phyloP scores from a whole-genome alignment of 2,329 filamentous ascomycete genomes.

The Clathrospora elynae region DNA sequence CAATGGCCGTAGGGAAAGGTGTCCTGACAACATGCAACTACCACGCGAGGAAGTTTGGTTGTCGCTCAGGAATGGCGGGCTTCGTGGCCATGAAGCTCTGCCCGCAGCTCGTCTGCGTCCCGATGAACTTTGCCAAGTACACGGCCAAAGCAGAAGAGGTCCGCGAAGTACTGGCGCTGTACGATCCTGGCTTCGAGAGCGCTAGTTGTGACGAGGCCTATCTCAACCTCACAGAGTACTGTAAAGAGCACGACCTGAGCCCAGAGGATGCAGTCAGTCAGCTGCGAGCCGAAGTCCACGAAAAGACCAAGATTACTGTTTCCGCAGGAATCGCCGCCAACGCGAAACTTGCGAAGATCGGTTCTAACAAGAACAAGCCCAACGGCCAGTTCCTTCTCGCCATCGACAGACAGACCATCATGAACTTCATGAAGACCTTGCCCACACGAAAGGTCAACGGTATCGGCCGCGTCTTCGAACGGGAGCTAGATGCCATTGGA shows the following conservation, averaged over 20 bases:
- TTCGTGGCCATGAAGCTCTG: conserved; percentile 96
- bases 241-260: conserved; percentile 66
- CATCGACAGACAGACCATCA: conserved; percentile 73
- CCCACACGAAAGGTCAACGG: conserved; percentile 92
- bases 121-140: conserved; percentile 90
- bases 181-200: conserved; percentile 89
- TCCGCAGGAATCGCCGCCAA: conserved; percentile 95
- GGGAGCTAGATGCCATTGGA: conserved; percentile 85
- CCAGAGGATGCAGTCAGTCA: conserved; percentile 77
- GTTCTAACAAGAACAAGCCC: conserved; percentile 93
- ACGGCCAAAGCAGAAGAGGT: conserved; percentile 87
- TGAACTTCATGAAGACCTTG: conserved; percentile 83
- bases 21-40: conserved; percentile 82
- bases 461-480: conserved; percentile 89
- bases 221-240: conserved; percentile 89
- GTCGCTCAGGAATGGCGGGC: conserved; percentile 91
- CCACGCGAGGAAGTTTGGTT: conserved; percentile 84
- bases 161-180: conserved; percentile 78
- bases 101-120: conserved; percentile 79
- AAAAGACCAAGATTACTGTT: conserved; percentile 81
- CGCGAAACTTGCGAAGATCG: conserved; percentile 91
- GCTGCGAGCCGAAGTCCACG: conserved; percentile 75
- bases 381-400: conserved; percentile 86
- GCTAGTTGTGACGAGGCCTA: conserved; percentile 97
- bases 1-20: conserved; percentile 85